Conservation (phyloP, 352 stramenopile genomes). For the Achlya hypogyna region DNA sequence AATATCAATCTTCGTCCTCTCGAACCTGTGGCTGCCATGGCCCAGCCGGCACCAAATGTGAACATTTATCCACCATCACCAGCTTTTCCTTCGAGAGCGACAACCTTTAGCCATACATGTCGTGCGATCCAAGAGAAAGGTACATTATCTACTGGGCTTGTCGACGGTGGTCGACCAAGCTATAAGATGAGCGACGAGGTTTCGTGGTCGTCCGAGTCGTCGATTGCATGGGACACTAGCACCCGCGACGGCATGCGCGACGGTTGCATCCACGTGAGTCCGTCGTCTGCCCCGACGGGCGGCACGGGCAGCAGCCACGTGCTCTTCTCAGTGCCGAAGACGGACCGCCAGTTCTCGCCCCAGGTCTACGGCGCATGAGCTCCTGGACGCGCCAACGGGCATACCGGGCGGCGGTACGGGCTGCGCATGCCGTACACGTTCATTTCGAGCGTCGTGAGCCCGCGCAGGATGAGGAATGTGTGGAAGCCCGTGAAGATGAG, state of each 20-base stretch:
- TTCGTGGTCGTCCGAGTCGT: not conserved
- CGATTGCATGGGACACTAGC: not conserved
- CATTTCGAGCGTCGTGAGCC: constrained; percentile 64
- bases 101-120: too few species aligned
- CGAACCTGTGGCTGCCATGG: not conserved
- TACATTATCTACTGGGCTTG: too few species aligned
- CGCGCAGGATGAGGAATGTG: constrained; percentile 50
- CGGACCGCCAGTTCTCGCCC: constrained; percentile 4
- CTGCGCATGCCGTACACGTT: constrained; percentile 17
- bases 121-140: too few species aligned
- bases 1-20: not conserved
- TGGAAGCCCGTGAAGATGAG: constrained; percentile 66
- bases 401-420: constrained; percentile 6
- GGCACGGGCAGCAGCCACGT: constrained; percentile 11
- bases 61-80: not conserved
- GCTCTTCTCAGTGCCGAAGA: not conserved
- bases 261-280: constrained; percentile 1
- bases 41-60: not conserved
- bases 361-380: not conserved
- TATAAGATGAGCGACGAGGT: not conserved
- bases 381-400: not conserved
- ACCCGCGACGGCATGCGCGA: not conserved
- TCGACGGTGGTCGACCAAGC: too few species aligned
- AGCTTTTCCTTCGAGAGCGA: not conserved
- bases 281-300: not conserved